Evolutionary conservation across 331 rosid species (phyloP).

Genomic region (Saraca asoca): DNA sequence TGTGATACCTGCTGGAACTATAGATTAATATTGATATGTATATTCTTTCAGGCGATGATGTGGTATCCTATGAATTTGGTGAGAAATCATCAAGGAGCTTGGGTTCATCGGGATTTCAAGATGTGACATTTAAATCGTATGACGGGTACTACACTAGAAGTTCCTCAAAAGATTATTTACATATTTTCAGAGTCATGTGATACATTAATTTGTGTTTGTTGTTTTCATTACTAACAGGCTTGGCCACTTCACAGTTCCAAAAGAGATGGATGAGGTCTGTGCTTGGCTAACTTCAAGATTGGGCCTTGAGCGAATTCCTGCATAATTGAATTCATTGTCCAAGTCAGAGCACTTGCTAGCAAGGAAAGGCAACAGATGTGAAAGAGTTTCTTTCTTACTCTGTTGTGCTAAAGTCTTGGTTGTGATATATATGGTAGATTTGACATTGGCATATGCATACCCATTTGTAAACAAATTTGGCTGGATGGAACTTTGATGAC

Average conservation of each 20-base stretch:
- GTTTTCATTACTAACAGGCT: conserved; percentile 47
- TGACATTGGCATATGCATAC: background rate
- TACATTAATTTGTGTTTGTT: background rate
- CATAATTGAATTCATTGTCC: conserved; percentile 29
- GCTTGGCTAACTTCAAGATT: conserved; percentile 70
- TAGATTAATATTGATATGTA: no score
- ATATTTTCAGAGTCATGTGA: background rate
- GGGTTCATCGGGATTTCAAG: conserved; percentile 64
- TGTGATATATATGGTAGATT: conserved; percentile 6
- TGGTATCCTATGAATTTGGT: conserved; percentile 75
- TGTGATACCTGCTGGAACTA: no score
- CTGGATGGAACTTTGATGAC: background rate
- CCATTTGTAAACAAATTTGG: conserved; percentile 20
- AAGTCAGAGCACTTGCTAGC: background rate
- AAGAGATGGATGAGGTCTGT: conserved; percentile 90
- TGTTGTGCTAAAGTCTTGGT: background rate
- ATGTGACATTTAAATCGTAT: conserved; percentile 74
- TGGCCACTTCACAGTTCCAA: conserved; percentile 89
- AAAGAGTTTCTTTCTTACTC: background rate
- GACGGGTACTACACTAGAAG: conserved; percentile 45
- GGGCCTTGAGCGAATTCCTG: conserved; percentile 66
- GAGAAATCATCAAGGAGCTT: conserved; percentile 73
- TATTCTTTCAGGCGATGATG: conserved; percentile 72
- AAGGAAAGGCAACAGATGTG: conserved; percentile 26
- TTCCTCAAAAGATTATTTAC: conserved; percentile 5